These are phyloP conservation scores for Casuarina cunninghamiana DNA, from an alignment of 306 rosid genomes.

Conservation along the genomic window DNA sequence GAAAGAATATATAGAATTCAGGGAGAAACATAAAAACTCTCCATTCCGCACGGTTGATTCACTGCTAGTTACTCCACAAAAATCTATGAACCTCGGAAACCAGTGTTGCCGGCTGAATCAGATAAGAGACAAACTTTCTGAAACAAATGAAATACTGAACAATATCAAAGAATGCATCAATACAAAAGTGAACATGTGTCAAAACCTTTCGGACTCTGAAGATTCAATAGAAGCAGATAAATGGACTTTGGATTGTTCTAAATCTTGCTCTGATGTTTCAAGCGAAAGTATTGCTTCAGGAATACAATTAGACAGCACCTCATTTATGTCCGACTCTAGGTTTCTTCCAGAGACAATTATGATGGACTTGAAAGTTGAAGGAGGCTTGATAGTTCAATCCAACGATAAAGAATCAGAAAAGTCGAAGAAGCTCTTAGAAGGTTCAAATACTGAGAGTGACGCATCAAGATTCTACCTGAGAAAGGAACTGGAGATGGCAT, in stretches of 20 bases:
- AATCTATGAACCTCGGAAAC: slow-evolving; percentile 31
- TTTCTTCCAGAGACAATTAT: slow-evolving; percentile 27
- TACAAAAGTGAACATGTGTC: slow-evolving; percentile 31
- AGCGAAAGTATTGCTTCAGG: slow-evolving; percentile 46
- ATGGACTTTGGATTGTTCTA: slow-evolving; percentile 57
- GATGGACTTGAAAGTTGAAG: slow-evolving; percentile 28
- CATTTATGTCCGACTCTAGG: slow-evolving; percentile 22
- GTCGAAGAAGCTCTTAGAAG: slow-evolving; percentile 29
- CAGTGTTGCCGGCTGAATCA: slow-evolving; percentile 39
- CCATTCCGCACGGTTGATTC: slow-evolving; percentile 28
- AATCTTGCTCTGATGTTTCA: slow-evolving; percentile 59
- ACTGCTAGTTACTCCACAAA: slow-evolving; percentile 28
- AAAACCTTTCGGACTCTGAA: slow-evolving; percentile 28
- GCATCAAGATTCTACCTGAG: slow-evolving; percentile 39
- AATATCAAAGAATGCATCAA: slow-evolving; percentile 44
- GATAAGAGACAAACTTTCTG: slow-evolving; percentile 49
- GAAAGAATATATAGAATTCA: slow-evolving; percentile 40
- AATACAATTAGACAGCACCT: slow-evolving; percentile 25
- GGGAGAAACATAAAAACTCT: slow-evolving; percentile 35
- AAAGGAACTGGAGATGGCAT: slow-evolving; percentile 52
- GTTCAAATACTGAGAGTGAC: slow-evolving; percentile 20
- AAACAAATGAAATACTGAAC: slow-evolving; percentile 50
- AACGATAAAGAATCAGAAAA: slow-evolving; percentile 32
- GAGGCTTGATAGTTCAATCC: slow-evolving; percentile 29
- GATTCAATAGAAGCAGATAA: slow-evolving; percentile 49